These are phyloP conservation scores for Santalum album DNA, from an alignment of 164 flowering plant genomes.

Conservation along the genomic window DNA sequence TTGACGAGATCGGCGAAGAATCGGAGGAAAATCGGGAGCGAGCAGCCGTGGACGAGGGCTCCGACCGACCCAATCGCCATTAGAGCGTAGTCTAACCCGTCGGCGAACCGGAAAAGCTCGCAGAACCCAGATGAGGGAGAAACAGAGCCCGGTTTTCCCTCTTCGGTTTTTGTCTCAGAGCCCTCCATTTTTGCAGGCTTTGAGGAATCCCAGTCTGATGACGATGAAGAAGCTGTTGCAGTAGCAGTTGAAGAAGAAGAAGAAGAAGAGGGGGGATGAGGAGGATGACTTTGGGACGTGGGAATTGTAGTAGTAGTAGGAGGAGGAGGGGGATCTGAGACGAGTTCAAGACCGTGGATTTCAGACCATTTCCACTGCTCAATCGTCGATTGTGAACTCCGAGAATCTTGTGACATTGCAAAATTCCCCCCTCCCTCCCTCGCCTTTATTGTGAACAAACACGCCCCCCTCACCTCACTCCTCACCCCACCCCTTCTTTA, in stretches of 20 bases:
- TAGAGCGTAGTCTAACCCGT: slow-evolving; percentile 66
- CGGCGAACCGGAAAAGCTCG: slow-evolving; percentile 89
- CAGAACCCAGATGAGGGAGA: slow-evolving; percentile 39
- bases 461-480: slow-evolving; percentile 1
- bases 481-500: too few species aligned
- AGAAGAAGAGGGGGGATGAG: slow-evolving; percentile 4
- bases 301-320: background rate
- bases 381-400: slow-evolving; percentile 54
- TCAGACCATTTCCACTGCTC: slow-evolving; percentile 94
- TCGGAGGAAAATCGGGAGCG: slow-evolving; percentile 84
- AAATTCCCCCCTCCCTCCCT: slow-evolving; percentile 10
- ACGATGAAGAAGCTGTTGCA: background rate
- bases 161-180: slow-evolving; percentile 13
- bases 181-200: slow-evolving; percentile 13
- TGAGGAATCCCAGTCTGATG: too few species aligned
- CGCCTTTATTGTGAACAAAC: slow-evolving; percentile 9
- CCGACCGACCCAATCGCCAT: slow-evolving; percentile 84
- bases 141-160: slow-evolving; percentile 40
- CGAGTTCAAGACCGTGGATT: slow-evolving; percentile 58
- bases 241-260: background rate
- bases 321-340: slow-evolving; percentile 15
- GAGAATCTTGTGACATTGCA: slow-evolving; percentile 69
- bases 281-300: background rate
- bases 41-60: slow-evolving; percentile 88
- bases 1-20: slow-evolving; percentile 99